Conservation (phyloP, 495 filamentous ascomycete genomes). For the Daldinia childiae region DNA sequence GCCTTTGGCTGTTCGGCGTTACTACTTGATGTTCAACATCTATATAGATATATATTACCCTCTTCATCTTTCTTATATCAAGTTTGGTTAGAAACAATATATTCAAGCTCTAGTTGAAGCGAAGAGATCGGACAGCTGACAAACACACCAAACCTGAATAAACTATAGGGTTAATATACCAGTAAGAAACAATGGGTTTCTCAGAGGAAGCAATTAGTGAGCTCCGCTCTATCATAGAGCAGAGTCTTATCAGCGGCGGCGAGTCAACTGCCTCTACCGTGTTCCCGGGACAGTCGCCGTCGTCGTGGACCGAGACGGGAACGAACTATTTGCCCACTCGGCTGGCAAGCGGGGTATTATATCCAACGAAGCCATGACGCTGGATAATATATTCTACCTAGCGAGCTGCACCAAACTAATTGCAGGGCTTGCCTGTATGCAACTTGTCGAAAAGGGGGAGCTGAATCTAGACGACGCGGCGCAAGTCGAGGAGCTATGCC, state of each 20-base stretch:
- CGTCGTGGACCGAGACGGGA: conserved; percentile 59
- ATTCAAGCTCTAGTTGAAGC: not conserved
- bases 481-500: conserved; percentile 56
- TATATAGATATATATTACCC: not conserved
- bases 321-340: conserved; percentile 58
- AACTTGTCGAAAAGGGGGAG: conserved; percentile 66
- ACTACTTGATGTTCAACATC: not conserved
- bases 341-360: conserved; percentile 55
- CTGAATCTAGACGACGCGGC: conserved; percentile 62
- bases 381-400: conserved; percentile 67
- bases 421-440: conserved; percentile 66
- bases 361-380: conserved; percentile 54
- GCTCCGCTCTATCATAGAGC: conserved; percentile 30
- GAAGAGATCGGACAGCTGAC: not conserved
- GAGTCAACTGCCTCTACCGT: conserved; percentile 43
- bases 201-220: conserved; percentile 23
- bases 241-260: conserved; percentile 10
- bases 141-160: not conserved
- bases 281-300: conserved; percentile 60
- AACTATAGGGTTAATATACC: not conserved
- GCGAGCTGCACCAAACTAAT: conserved; percentile 69
- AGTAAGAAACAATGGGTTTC: conserved; percentile 18
- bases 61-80: not conserved
- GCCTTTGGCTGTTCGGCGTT: not conserved
- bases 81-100: not conserved